Evolutionary conservation across 352 stramenopile species (phyloP).

Genomic region (Phytophthora brassicae): DNA sequence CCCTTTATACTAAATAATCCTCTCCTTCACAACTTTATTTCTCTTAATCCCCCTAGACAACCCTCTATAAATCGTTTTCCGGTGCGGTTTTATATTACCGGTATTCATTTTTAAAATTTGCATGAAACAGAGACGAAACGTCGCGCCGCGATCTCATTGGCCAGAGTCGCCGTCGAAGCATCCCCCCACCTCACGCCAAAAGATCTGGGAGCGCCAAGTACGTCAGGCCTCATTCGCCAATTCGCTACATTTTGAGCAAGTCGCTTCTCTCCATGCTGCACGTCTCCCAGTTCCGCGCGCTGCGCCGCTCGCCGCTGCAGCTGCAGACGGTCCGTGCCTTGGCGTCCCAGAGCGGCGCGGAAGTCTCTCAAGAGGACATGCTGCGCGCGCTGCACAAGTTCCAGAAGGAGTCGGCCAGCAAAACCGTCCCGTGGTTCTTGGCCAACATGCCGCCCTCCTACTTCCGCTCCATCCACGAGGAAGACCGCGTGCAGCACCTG

Average conservation of each 20-base stretch:
- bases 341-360: constrained; percentile 35
- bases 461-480: constrained; percentile 85
- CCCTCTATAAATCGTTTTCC: constrained; percentile 5
- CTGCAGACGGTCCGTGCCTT: constrained; percentile 45
- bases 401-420: constrained; percentile 65
- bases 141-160: constrained; percentile 11
- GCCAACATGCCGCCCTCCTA: constrained; percentile 90
- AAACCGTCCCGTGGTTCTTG: constrained; percentile 87
- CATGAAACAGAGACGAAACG: constrained; percentile 19
- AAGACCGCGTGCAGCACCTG: constrained; percentile 84
- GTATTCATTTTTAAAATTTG: neutral
- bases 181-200: neutral
- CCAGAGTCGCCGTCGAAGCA: neutral
- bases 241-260: constrained; percentile 3
- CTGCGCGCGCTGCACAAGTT: constrained; percentile 63
- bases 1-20: neutral
- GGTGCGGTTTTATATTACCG: constrained; percentile 9
- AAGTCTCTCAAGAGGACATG: constrained; percentile 46
- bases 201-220: too few relatives aligned
- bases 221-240: constrained; percentile 2
- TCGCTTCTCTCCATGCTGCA: constrained; percentile 45
- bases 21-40: neutral
- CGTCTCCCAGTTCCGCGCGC: constrained; percentile 58
- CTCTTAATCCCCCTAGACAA: neutral
- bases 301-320: constrained; percentile 39